A percentile compares a stretch with the other conserved stretches of the same genome.
Evolutionary conservation across 2,329 filamentous ascomycete species (phyloP).

Genomic region (Botryotinia globosa): DNA sequence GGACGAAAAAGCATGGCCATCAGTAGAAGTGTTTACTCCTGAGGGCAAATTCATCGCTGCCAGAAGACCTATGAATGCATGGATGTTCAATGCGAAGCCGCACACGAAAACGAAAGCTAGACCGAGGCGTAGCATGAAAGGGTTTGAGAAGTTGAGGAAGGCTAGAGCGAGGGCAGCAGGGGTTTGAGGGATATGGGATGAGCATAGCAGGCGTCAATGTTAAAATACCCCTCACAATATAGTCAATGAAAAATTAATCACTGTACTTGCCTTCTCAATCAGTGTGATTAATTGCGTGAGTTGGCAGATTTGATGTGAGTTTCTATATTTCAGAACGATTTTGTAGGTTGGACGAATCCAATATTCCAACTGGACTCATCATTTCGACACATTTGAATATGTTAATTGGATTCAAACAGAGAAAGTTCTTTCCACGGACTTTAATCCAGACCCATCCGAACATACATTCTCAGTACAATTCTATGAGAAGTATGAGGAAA

Average conservation of each 20-base stretch:
- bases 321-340: background rate
- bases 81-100: constrained; percentile 57
- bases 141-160: constrained; percentile 48
- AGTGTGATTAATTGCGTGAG: too few species aligned
- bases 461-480: background rate
- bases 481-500: background rate
- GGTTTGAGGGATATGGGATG: background rate
- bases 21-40: constrained; percentile 82
- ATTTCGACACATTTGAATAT: background rate
- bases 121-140: constrained; percentile 69
- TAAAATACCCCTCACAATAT: background rate
- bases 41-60: constrained; percentile 74
- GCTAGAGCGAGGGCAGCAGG: constrained; percentile 4
- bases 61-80: constrained; percentile 68
- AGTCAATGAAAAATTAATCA: background rate
- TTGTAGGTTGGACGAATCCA: background rate
- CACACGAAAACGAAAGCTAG: constrained; percentile 50
- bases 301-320: background rate
- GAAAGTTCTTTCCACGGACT: background rate
- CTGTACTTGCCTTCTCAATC: background rate
- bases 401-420: background rate
- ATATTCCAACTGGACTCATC: background rate
- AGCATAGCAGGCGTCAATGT: background rate
- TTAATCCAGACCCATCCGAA: background rate
- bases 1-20: constrained; percentile 53